These are phyloP conservation scores for Panaeolus papilionaceus DNA, from an alignment of 768 basidiomycete species.

Conservation along the genomic window DNA sequence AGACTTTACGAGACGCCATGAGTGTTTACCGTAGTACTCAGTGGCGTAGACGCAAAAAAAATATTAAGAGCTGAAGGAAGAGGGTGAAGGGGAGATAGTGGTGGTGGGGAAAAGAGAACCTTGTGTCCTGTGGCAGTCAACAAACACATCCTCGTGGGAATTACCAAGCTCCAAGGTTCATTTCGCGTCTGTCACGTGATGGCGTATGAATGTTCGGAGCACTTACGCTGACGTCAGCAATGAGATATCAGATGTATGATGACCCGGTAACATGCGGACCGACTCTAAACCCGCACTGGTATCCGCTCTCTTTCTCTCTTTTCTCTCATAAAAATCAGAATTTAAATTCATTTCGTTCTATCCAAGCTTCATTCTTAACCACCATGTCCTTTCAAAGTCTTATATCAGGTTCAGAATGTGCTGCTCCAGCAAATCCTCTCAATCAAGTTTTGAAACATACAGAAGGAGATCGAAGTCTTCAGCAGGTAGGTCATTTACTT, in stretches of 20 bases:
- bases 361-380: constrained; percentile 4
- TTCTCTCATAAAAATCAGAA: background rate
- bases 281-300: constrained; percentile 29
- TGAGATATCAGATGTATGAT: constrained; percentile 25
- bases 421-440: constrained; percentile 82
- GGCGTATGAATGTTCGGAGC: constrained; percentile 29
- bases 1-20: constrained; percentile 50
- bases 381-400: constrained; percentile 79
- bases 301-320: background rate
- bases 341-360: background rate
- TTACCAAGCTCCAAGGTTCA: constrained; percentile 14
- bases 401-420: constrained; percentile 91
- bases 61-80: constrained; percentile 17
- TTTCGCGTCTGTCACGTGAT: constrained; percentile 49
- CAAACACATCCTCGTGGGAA: constrained; percentile 50
- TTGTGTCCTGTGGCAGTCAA: constrained; percentile 37
- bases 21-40: constrained; percentile 22
- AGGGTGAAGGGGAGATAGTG: constrained; percentile 20
- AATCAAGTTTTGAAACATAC: constrained; percentile 90
- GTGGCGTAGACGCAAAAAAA: constrained; percentile 16
- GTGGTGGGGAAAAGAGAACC: constrained; percentile 25
- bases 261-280: constrained; percentile 36
- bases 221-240: constrained; percentile 13
- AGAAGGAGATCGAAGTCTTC: constrained; percentile 86
- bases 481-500: constrained; percentile 61